Conservation (phyloP, 2,329 filamentous ascomycete genomes). For the Fusarium keratoplasticum region DNA sequence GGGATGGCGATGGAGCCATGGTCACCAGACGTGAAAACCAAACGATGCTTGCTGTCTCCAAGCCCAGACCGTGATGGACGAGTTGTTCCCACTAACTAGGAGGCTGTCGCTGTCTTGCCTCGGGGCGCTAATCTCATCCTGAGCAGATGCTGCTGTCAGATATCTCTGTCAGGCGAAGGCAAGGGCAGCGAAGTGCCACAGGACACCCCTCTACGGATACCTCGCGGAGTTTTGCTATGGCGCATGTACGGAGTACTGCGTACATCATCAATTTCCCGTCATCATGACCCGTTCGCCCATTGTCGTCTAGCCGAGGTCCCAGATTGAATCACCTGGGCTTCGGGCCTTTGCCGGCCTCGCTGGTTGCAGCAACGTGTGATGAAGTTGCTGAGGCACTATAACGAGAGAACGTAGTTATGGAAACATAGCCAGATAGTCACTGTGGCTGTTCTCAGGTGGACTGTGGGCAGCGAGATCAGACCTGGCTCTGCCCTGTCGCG, state of each 20-base stretch:
- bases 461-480: neutral
- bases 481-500: constrained; percentile 18
- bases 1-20: constrained; percentile 40
- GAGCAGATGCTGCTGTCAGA: constrained; percentile 5
- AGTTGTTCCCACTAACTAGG: constrained; percentile 9
- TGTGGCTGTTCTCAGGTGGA: constrained; percentile 5
- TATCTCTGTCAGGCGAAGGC: constrained; percentile 7
- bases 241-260: constrained; percentile 8
- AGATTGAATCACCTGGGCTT: neutral
- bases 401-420: neutral
- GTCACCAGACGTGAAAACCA: constrained; percentile 42
- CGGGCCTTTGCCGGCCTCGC: neutral
- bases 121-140: constrained; percentile 19
- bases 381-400: neutral
- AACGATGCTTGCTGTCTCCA: constrained; percentile 11
- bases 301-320: neutral
- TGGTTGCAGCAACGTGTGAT: constrained; percentile 2
- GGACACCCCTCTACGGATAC: neutral
- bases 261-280: constrained; percentile 2
- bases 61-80: constrained; percentile 19
- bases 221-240: constrained; percentile 1
- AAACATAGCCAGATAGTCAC: neutral
- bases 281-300: constrained; percentile 1
- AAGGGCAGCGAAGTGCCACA: constrained; percentile 7
- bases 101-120: constrained; percentile 5